Evolutionary conservation across 169 alveolate species (phyloP), one percentile per base, ranked within the genome.

Genomic region (Babesia caballi): DNA sequence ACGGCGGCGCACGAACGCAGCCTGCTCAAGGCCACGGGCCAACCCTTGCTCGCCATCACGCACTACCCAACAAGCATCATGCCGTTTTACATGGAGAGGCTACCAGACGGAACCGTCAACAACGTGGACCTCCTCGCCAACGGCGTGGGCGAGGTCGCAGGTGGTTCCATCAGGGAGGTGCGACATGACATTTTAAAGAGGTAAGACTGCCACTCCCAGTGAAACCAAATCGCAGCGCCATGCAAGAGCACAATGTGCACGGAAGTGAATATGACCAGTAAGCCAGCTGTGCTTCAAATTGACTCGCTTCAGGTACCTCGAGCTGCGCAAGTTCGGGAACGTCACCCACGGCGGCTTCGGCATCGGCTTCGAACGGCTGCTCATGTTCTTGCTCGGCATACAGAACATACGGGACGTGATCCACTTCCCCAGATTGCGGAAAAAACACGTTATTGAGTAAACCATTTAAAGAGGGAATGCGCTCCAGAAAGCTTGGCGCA

Each of bases 281-380:
- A n/a, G 66, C 21, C 49, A 2, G n/a, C 17, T 2, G 32, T 5
- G 7, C 0, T 1, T 38, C 15, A 21, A 1, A 15, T 7, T 5
- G 12, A 2, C 8, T 32, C 0, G 7, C 5, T 52, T 7, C 66
- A 78, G 97, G 84, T 96, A 96, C 85, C 49, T 93, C 52, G 94
- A 96, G 49, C 88, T 96, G 56, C 93, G 99, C 76, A 92, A 91
- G 89, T 96, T 91, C 85, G 99, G 99, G 35, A 90, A 97, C 44
- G 94, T 95, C 35, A 99, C 99, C 38, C 99, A 97, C 63, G 92
- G 97, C 23, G 99, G 99, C 42, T 98, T 98, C 75, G 99, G 99
- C 17, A 90, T 98, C 25, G 98, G 98, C 46, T 92, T 96, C 59
- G 99, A 98, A 87, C 91, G 99, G 60, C 85, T 98, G 19, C 91